Percentiles rank a stretch among this genome's conserved stretches.
Conservation (phyloP, 2,329 filamentous ascomycete species). For the Paramyrothecium roridum region DNA sequence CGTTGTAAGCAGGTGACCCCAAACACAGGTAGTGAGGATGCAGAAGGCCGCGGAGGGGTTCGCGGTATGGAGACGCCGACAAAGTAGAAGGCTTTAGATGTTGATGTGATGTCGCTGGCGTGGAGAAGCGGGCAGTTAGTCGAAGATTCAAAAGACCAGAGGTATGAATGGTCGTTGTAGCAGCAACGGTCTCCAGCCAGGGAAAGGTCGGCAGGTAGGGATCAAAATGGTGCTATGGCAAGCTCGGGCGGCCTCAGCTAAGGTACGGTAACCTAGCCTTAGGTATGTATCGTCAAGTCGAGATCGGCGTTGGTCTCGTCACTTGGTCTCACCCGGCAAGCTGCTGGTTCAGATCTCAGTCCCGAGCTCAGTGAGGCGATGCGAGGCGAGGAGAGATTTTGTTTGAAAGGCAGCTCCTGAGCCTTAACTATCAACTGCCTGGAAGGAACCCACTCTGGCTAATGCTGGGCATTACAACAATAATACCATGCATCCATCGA, state of each 20-base stretch:
- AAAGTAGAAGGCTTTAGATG: too few relatives aligned
- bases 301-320: not conserved
- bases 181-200: not conserved
- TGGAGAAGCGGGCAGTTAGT: not conserved
- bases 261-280: too few relatives aligned
- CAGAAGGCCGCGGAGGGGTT: too few relatives aligned
- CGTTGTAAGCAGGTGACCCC: not conserved
- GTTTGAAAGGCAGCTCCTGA: too few relatives aligned
- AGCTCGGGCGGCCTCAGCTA: too few relatives aligned
- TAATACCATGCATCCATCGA: not conserved
- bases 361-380: too few relatives aligned
- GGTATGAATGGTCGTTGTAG: not conserved
- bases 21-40: not conserved
- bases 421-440: too few relatives aligned
- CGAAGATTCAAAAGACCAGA: not conserved
- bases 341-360: too few relatives aligned
- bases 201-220: not conserved
- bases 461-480: too few relatives aligned
- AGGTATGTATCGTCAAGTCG: not conserved
- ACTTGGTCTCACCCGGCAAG: not conserved
- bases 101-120: not conserved
- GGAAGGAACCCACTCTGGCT: too few relatives aligned
- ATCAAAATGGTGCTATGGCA: not conserved
- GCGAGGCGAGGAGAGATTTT: too few relatives aligned
- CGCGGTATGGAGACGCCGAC: too few relatives aligned